A percentile compares a stretch with the other conserved stretches of the same genome.
These are phyloP conservation scores for Clonostachys chloroleuca DNA, from an alignment of 2,329 filamentous ascomycete species.

Conservation along the genomic window DNA sequence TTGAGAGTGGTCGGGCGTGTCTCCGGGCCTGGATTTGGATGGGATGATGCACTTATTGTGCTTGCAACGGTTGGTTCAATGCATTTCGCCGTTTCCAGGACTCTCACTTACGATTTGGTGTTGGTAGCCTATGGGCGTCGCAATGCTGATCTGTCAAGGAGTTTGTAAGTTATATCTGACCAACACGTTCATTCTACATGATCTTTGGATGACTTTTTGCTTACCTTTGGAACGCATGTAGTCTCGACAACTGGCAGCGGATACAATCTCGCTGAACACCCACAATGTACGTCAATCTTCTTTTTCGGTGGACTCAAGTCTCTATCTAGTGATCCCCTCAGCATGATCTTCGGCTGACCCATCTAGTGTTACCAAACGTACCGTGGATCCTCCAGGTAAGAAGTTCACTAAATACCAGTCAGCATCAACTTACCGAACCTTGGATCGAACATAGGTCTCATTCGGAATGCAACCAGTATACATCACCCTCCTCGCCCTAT, in stretches of 20 bases:
- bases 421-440: constrained; percentile 7
- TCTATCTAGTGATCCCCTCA: no score
- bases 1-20: constrained; percentile 18
- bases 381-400: background rate
- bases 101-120: background rate
- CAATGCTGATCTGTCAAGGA: constrained; percentile 17
- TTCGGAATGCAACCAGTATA: constrained; percentile 18
- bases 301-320: background rate
- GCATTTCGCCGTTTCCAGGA: background rate
- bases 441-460: constrained; percentile 14
- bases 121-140: constrained; percentile 13
- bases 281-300: constrained; percentile 8
- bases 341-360: no score
- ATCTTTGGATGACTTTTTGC: no score
- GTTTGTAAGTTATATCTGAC: constrained; percentile 10
- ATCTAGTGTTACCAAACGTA: background rate
- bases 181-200: no score
- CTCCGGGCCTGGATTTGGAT: constrained; percentile 21
- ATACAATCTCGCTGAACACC: constrained; percentile 8
- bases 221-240: background rate
- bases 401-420: constrained; percentile 4
- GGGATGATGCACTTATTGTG: constrained; percentile 22
- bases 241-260: constrained; percentile 16
- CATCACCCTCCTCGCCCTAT: constrained; percentile 12
- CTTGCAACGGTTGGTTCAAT: constrained; percentile 11